Evolutionary conservation across 2,329 filamentous ascomycete genomes (phyloP), one percentile per base, ranked within the genome.

Genomic region (Diaporthe amygdali): DNA sequence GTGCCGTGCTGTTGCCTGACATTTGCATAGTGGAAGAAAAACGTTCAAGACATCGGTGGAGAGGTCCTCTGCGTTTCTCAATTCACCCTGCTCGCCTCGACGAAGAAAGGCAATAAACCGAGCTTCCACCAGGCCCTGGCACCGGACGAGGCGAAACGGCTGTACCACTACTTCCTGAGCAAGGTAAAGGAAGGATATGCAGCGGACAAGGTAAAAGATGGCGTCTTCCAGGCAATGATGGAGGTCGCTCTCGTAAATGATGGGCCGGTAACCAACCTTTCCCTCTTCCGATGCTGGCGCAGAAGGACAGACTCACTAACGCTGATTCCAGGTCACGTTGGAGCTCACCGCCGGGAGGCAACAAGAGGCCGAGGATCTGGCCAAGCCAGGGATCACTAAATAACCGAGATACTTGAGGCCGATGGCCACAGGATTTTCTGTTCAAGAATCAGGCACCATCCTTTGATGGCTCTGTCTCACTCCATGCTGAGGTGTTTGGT

Each of bases 221-320:
- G 97, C n/a, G 91, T 96, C 37, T 99, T 99, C 81, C 96, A 97
- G 79, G 96, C 96, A 63, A 98, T 97, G 95, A 99, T 99, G 96
- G 93, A 98, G 78, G 96, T 99, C 71, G 93, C 93, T 61, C 83
- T 98, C 37, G 91, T 98, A 63, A 98, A 98, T 76, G 96, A 98
- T 76, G 91, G 91, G 1, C 91, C 91, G 68, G 91, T 92, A 79
- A 77, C n/a, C n/a, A n/a, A 34, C 51, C 46, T 22, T 69, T 9
- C 32, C 22, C 12, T 49, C 46, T 32, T 20, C 25, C 30, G 10
- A 1, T 5, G 7, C n/a, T 37, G 20, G 6, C 30, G 8, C 15
- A 30, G 10, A 59, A 55, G 44, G 27, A 69, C 6, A 22, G 49
- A 15, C 15, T 34, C 74, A 74, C 32, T 75, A 32, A 56, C 66